Base-by-base conservation (phyloP, 1,284 basidiomycete genomes). In the Tilletia caries region DNA sequence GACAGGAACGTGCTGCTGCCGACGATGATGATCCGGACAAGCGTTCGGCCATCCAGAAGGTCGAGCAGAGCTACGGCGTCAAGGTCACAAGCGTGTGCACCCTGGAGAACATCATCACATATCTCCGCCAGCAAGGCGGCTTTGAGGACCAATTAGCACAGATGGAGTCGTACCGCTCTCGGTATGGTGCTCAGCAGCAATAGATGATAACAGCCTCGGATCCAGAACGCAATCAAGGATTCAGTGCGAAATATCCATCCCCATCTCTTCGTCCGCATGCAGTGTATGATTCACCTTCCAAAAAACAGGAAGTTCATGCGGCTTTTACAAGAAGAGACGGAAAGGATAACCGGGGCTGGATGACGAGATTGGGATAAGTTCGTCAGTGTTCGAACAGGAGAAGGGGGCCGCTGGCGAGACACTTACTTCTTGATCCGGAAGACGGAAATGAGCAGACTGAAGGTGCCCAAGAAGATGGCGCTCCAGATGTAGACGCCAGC, bases 401-500 rank as follows among this genome's bases (percentile, higher is more conserved):
- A n/a, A 44, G 29, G 25, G 62, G 43, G 6, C 20, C 65, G 68
- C 65, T 66, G n/a, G 62, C 62, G 32, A 43, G 68, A 32, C 12
- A 73, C 90, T 84, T 89, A 87, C 85, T 97, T 96, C 86, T 98
- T 98, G 74, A 94, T 86, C 80, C 89, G 89, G 88, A 98, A 98
- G 54, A 98, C 82, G 64, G 91, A 91, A 68, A 98, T 86, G 60
- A 98, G 86, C 73, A 95, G 86, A 64, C 93, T 95, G 84, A 94
- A 94, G 70, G 96, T 87, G 76, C 93, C 86, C 82, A 96, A 85
- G 70, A 92, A 87, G 69, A 97, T 89, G 1, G 86, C 88, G 1
- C 89, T 89, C 93, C 93, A 98, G 44, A 97, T 86, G 82, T 95
- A 95, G 29, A 96, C 86, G 76, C 94, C 94, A 29, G 90, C 82